Base-by-base conservation (phyloP, 345 rosid genomes). In the Euphorbia lathyris region DNA sequence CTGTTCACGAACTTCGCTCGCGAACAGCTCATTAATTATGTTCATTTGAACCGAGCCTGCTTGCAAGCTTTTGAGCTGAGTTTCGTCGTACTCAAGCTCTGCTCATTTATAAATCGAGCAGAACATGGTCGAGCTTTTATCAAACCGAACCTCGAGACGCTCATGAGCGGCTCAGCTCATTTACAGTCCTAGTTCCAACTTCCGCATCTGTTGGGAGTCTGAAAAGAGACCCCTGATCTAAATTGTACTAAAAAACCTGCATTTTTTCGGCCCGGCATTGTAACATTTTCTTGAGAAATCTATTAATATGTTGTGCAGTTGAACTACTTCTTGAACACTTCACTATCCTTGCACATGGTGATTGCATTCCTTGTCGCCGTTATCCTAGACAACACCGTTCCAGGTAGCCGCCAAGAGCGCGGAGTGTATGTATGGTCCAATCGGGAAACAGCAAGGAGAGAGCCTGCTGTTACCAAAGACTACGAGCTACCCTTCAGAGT, bases 381-480 rank as follows among this genome's bases (percentile, higher is more conserved):
- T 47, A 71, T 92, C 70, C 75, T 95, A 73, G 99, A 95, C 83
- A 92, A 92, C 78, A 91, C 99, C 0, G 99, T 95, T 1, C 99
- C 99, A 1, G 99, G 97, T 25, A 85, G 97, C 67, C 76, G 70
- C 73, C 92, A 85, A 82, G 99, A 95, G 78, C 96, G 99, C 0
- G 97, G 99, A 1, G 97, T 87, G 14, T 91, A 91, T 11, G 90
- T 77, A 16, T 95, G 99, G 99, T 91, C 97, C 0, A 97, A 90
- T 58, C 53, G 79, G n/a, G 99, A 91, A 67, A 82, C 89, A 65
- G 96, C 89, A 7, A 90, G 90, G 74, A 90, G 99, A 79, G 99
- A 95, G 65, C 93, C 91, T 12, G 92, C 87, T 8, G 82, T 95
- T 40, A 73, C 88, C 43, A 92, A 95, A 81, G 97, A 95, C 83